Conservation (phyloP, 805 yeast species). For the Candida rishiriensis region DNA sequence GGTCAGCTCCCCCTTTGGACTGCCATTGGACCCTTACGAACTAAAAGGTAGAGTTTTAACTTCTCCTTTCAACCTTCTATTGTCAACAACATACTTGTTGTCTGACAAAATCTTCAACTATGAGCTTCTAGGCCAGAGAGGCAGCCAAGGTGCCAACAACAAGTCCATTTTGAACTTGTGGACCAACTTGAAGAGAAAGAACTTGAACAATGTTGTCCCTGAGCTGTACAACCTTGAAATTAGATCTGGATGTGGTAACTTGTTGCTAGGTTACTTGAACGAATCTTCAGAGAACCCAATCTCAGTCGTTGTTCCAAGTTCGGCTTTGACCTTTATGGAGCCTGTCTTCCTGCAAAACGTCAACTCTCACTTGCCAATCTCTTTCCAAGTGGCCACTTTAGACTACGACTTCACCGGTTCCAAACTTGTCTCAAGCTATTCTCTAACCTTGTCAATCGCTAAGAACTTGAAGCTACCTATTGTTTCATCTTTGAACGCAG, state of each 20-base stretch:
- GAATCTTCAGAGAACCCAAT: conserved; percentile 18
- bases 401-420: conserved; percentile 56
- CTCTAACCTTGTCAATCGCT: conserved; percentile 57
- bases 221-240: conserved; percentile 59
- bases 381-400: conserved; percentile 72
- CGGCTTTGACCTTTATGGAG: conserved; percentile 64
- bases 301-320: conserved; percentile 56
- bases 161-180: conserved; percentile 62
- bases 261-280: conserved; percentile 66
- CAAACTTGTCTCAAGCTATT: conserved; percentile 59
- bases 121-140: conserved; percentile 50
- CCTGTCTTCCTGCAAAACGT: conserved; percentile 44
- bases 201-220: conserved; percentile 57
- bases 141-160: conserved; percentile 25
- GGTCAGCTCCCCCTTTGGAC: conserved; percentile 52
- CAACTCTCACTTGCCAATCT: conserved; percentile 45
- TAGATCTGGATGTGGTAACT: conserved; percentile 79
- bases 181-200: conserved; percentile 47
- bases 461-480: conserved; percentile 61
- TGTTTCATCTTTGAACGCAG: conserved; percentile 56
- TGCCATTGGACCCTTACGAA: conserved; percentile 51
- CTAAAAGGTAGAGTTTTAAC: conserved; percentile 47
- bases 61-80: conserved; percentile 50
- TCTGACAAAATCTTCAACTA: conserved; percentile 61
- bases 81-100: conserved; percentile 49